Base-by-base conservation (phyloP, 192 early-diverging fungal species). In the Backusella tarrabulga region DNA sequence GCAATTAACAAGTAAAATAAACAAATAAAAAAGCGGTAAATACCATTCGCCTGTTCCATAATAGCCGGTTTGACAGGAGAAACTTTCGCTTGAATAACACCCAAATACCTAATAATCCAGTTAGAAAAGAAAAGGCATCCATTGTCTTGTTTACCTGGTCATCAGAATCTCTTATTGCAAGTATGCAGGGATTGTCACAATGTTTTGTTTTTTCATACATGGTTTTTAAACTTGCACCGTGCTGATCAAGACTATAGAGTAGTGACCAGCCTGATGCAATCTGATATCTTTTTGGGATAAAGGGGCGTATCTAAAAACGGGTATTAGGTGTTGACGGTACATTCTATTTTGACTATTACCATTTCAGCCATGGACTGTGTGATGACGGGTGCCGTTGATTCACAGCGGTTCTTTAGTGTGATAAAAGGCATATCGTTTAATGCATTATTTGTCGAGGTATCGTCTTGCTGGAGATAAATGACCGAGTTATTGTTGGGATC, bases 161-260 rank as follows among this genome's bases (percentile, higher is more conserved):
- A 40, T 85, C 80, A 15, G 79, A 85, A 71, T 94, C 92, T 46
- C 91, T 93, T 71, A 95, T 87, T 11, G 87, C 88, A 66, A 95
- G 72, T n/a, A 95, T 50, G 67, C 87, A 83, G 1, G 93, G 91
- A 14, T 91, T 91, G 80, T 92, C 88, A 4, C 54, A 14, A 71
- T 80, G 80, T 36, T 86, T 86, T 50, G 88, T 86, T 4, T 81
- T 80, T 44, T 84, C 68, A 76, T 92, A 94, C 74, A 99, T 86
- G 1, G 97, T 96, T 46, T 90, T 85, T 72, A 99, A 84, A 75
- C 90, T 93, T 67, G 94, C 94, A 2, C 97, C 97, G 80, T 99
- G 95, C 75, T 95, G 92, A 69, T 97, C 96, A 68, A 97, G 88
- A 67, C 92, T 93, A 83, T 99, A 99, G 11, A 96, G 79, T n/a